These are phyloP conservation scores for Pogostemon cablin DNA, from an alignment of 257 asterid species.

Conservation along the genomic window DNA sequence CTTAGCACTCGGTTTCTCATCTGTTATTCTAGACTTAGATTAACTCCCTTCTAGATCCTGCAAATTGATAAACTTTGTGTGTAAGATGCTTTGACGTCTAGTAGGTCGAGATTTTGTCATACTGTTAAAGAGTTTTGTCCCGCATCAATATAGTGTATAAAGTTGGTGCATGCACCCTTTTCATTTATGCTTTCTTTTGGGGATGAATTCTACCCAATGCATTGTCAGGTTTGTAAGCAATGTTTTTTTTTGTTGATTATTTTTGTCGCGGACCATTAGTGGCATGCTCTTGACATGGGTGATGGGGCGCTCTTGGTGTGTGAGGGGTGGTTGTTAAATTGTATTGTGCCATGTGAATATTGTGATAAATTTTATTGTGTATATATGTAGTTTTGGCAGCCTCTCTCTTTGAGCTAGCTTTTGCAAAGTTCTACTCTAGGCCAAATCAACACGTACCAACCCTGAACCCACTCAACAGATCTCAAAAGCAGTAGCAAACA, in stretches of 20 bases:
- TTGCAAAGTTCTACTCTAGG: neutral
- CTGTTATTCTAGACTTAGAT: neutral
- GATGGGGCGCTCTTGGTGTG: no score
- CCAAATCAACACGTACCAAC: neutral
- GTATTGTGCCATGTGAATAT: neutral
- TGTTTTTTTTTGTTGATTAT: no score
- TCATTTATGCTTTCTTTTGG: no score
- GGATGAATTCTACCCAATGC: no score
- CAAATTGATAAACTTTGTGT: slow-evolving; percentile 14
- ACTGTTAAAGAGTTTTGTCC: neutral
- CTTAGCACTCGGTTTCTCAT: no score
- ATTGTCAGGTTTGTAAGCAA: no score
- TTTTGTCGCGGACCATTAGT: no score
- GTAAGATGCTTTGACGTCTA: neutral
- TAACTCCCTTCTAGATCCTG: neutral
- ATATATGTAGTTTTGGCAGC: neutral
- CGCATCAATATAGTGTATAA: neutral
- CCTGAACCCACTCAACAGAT: neutral
- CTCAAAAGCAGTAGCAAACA: slow-evolving; percentile 7
- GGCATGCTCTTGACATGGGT: no score
- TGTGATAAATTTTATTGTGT: neutral
- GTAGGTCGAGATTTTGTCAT: neutral
- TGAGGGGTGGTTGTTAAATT: no score
- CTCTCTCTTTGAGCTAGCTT: neutral
- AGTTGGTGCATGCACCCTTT: no score